Conservation (phyloP, 257 asterid species). For the Forsythia viridissima region DNA sequence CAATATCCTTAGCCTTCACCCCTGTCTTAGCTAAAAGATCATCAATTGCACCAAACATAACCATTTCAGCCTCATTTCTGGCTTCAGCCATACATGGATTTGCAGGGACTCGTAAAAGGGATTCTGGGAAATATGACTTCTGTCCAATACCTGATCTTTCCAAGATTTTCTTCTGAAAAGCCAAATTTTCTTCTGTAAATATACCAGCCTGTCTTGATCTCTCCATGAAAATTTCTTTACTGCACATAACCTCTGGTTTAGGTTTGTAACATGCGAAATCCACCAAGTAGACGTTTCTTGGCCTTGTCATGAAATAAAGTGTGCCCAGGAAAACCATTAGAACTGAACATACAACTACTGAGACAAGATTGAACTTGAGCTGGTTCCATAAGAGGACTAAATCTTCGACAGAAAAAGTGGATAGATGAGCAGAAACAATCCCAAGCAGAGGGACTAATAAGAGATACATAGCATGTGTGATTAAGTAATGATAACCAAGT, state of each 20-base stretch:
- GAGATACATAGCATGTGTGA: conserved; percentile 53
- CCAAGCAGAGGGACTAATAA: conserved; percentile 44
- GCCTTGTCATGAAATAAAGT: conserved; percentile 64
- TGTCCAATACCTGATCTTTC: conserved; percentile 77
- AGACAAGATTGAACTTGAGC: conserved; percentile 49
- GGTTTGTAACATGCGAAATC: conserved; percentile 81
- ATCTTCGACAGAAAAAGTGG: conserved; percentile 38
- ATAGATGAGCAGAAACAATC: conserved; percentile 37
- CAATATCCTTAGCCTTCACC: conserved; percentile 64
- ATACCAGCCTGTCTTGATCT: conserved; percentile 33
- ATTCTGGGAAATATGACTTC: conserved; percentile 64
- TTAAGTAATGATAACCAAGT: conserved; percentile 64
- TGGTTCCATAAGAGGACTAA: conserved; percentile 41
- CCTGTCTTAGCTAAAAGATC: conserved; percentile 61
- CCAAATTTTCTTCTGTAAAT: conserved; percentile 54
- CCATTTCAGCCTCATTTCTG: conserved; percentile 65
- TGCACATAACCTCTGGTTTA: conserved; percentile 37
- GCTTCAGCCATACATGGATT: conserved; percentile 65
- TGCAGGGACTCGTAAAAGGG: conserved; percentile 51
- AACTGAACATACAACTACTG: conserved; percentile 44
- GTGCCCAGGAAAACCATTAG: conserved; percentile 51
- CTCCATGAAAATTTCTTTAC: conserved; percentile 56
- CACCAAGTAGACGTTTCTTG: conserved; percentile 54
- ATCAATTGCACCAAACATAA: conserved; percentile 79
- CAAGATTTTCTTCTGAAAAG: conserved; percentile 56